phyloP scores from a whole-genome alignment of 1,139 yeast genomes.

The Geotrichum histeridarum region DNA sequence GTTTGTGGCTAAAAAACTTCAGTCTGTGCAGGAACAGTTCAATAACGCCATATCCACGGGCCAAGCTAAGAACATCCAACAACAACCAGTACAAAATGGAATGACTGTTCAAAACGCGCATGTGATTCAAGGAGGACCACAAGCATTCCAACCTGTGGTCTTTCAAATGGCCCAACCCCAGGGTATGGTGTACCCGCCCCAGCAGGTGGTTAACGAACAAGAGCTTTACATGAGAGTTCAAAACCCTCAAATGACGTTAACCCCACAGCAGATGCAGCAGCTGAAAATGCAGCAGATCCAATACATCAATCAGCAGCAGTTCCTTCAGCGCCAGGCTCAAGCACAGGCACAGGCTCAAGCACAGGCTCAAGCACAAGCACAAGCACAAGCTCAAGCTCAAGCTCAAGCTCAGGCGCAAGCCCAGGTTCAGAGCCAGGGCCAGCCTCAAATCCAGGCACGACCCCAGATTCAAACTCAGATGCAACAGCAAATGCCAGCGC shows the following conservation, averaged over 20 bases:
- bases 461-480: constrained; percentile 1
- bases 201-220: background rate
- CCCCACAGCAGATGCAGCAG: background rate
- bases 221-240: background rate
- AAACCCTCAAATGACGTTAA: background rate
- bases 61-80: constrained; percentile 4
- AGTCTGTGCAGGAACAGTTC: background rate
- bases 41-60: background rate
- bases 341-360: background rate
- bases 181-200: no score
- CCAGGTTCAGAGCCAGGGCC: constrained; percentile 16
- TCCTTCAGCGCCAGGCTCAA: background rate
- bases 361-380: constrained; percentile 7
- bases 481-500: constrained; percentile 8
- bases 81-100: constrained; percentile 16
- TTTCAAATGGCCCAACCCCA: no score
- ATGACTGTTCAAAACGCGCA: background rate
- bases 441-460: constrained; percentile 2
- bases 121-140: background rate
- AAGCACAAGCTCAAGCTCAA: background rate
- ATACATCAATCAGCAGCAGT: background rate
- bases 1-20: background rate
- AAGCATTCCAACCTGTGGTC: no score
- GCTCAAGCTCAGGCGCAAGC: background rate
- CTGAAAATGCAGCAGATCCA: constrained; percentile 13